Evolutionary conservation across 441 rosid genomes (phyloP), one percentile per base, ranked within the genome.

Genomic region (Populus tomentosa): DNA sequence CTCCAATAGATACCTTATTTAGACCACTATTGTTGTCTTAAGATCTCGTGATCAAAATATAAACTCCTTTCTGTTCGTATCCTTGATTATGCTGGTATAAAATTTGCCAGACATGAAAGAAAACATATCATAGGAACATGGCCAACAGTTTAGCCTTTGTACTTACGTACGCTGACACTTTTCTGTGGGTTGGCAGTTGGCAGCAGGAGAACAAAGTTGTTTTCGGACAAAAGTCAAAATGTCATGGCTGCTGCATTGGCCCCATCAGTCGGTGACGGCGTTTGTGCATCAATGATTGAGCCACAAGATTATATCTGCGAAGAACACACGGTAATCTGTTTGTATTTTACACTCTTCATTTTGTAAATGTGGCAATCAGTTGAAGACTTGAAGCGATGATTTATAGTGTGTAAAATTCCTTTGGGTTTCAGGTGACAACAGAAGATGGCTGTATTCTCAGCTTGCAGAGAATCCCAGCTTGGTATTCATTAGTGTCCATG

Each of bases 361-460:
- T 42, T 13, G 53, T 3, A 42, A 42, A 13, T 42, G 18, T 13
- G 18, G 18, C 53, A 3, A 10, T 13, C 53, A 1, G 6, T 42
- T 42, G 53, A 35, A 36, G n/a, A 42, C 1, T 13, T 42, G 53
- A 35, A 36, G n/a, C n/a, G 21, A 35, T 10, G 20, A 35, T 33
- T 72, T 4, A 21, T 7, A n/a, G 1, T 14, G 21, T 40, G 16
- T 16, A 36, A 2, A 40, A 20, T 26, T 64, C 21, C 77, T 5
- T 35, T 20, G 33, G 26, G 24, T 78, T 77, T 81, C 80, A 92
- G 98, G 95, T 91, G 79, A 83, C 81, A 81, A 91, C 98, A n/a
- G 56, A 78, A 82, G 98, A 91, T 88, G 97, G 98, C 8, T 95
- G 81, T 79, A 87, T 92, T 84, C 82, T 92, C 24, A 91, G 81